phyloP scores from a whole-genome alignment of 805 yeast species.

The Schwanniomyces polymorphus region DNA sequence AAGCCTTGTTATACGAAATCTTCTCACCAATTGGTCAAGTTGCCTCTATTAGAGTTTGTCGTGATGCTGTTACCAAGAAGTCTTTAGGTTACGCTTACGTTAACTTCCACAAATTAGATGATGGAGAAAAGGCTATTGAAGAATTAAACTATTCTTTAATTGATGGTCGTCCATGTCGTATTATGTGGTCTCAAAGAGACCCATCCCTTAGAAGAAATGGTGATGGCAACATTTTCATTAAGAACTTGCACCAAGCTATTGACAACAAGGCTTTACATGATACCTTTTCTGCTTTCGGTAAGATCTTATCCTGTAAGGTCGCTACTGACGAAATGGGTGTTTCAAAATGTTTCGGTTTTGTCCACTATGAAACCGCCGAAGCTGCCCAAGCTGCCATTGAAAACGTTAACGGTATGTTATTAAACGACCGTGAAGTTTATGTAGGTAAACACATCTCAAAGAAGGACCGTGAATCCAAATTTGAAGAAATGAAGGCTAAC shows the following conservation, averaged over 20 bases:
- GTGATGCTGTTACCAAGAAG: slow-evolving; percentile 95
- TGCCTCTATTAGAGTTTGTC: slow-evolving; percentile 96
- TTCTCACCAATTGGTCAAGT: slow-evolving; percentile 95
- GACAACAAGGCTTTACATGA: slow-evolving; percentile 99
- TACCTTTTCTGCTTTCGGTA: slow-evolving; percentile 96
- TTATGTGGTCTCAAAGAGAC: slow-evolving; percentile 99
- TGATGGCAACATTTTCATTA: slow-evolving; percentile 95
- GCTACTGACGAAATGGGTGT: slow-evolving; percentile 90
- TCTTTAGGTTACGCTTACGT: slow-evolving; percentile 98
- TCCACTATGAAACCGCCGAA: slow-evolving; percentile 91
- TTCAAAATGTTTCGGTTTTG: slow-evolving; percentile 96
- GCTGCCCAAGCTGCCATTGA: slow-evolving; percentile 94
- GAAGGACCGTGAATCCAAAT: slow-evolving; percentile 91
- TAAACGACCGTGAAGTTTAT: slow-evolving; percentile 92
- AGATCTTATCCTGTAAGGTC: slow-evolving; percentile 93
- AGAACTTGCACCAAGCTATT: slow-evolving; percentile 96
- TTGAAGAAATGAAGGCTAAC: slow-evolving; percentile 86
- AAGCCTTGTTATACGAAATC: slow-evolving; percentile 90
- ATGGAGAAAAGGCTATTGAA: slow-evolving; percentile 92
- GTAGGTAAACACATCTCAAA: slow-evolving; percentile 93
- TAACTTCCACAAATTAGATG: slow-evolving; percentile 85
- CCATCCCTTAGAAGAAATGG: slow-evolving; percentile 94
- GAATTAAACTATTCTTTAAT: slow-evolving; percentile 91
- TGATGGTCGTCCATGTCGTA: slow-evolving; percentile 96
- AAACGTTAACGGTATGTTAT: slow-evolving; percentile 96